Evolutionary conservation across 257 asterid genomes (phyloP).

Genomic region (Salvia hispanica): DNA sequence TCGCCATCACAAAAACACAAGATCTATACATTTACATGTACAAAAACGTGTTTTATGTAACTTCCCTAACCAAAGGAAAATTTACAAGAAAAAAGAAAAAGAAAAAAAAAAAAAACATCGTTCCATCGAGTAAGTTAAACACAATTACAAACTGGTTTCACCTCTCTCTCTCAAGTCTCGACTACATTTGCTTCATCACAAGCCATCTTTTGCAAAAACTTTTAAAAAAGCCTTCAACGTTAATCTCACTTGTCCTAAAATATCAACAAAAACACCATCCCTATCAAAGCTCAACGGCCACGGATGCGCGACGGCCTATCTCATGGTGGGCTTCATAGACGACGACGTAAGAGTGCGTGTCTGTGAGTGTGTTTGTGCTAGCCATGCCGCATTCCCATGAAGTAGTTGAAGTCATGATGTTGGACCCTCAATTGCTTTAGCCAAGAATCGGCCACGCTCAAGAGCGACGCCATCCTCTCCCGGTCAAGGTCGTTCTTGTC

Average conservation of each 20-base stretch:
- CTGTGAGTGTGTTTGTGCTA: not conserved
- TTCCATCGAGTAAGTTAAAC: constrained; percentile 8
- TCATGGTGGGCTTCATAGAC: constrained; percentile 27
- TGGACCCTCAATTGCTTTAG: constrained; percentile 89
- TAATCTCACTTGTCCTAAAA: constrained; percentile 32
- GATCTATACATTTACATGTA: constrained; percentile 9
- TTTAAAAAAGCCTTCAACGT: constrained; percentile 9
- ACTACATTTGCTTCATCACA: constrained; percentile 12
- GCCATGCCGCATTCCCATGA: constrained; percentile 69
- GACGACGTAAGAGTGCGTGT: constrained; percentile 1
- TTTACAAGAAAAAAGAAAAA: no score
- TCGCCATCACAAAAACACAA: not conserved
- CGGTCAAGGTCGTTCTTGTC: constrained; percentile 45
- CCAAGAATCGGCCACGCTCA: constrained; percentile 92
- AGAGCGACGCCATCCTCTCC: constrained; percentile 59
- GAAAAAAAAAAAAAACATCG: constrained; percentile 1
- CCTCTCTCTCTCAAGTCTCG: constrained; percentile 4
- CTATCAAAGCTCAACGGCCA: constrained; percentile 16
- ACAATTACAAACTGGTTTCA: constrained; percentile 28
- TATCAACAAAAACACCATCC: constrained; percentile 29
- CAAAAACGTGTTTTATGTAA: not conserved
- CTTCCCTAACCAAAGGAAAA: not conserved
- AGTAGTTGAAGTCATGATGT: constrained; percentile 91
- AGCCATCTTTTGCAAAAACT: constrained; percentile 30
- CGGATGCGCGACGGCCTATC: constrained; percentile 28